These are phyloP conservation scores for Ceratopteris richardii DNA, from an alignment of 75 land plant genomes.

Conservation along the genomic window DNA sequence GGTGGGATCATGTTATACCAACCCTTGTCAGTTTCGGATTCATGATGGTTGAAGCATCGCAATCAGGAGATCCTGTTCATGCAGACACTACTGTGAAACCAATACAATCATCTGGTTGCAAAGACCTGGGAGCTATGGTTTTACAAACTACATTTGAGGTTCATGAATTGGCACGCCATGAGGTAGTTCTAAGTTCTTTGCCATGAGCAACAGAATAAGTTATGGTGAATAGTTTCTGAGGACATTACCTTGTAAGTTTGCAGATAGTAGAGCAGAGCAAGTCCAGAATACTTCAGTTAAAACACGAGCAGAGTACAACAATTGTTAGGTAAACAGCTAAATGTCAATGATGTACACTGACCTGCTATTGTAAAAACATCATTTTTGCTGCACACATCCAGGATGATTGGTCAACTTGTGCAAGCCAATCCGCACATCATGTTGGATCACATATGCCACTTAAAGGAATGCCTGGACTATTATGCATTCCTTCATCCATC, in stretches of 20 bases:
- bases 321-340: conserved; percentile 57
- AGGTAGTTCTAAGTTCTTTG: conserved; percentile 35
- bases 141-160: conserved; percentile 57
- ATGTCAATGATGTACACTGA: too few species aligned
- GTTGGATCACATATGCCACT: conserved; percentile 52
- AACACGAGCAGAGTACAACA: conserved; percentile 51
- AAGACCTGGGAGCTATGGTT: conserved; percentile 50
- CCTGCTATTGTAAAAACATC: too few species aligned
- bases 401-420: conserved; percentile 56
- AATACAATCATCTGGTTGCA: conserved; percentile 11
- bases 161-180: conserved; percentile 89
- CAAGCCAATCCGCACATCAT: conserved; percentile 47
- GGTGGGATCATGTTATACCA: conserved; percentile 82
- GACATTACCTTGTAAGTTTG: background rate
- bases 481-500: conserved; percentile 49
- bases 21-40: conserved; percentile 68
- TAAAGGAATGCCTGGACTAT: conserved; percentile 85
- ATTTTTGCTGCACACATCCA: conserved; percentile 6
- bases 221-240: background rate
- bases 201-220: background rate
- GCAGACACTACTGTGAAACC: conserved; percentile 3
- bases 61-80: conserved; percentile 15
- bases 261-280: conserved; percentile 91
- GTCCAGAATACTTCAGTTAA: conserved; percentile 59
- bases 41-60: conserved; percentile 46